Evolutionary conservation across 1,284 basidiomycete species (phyloP), one percentile per base, ranked within the genome.

Genomic region (Trichosporon coremiiforme): DNA sequence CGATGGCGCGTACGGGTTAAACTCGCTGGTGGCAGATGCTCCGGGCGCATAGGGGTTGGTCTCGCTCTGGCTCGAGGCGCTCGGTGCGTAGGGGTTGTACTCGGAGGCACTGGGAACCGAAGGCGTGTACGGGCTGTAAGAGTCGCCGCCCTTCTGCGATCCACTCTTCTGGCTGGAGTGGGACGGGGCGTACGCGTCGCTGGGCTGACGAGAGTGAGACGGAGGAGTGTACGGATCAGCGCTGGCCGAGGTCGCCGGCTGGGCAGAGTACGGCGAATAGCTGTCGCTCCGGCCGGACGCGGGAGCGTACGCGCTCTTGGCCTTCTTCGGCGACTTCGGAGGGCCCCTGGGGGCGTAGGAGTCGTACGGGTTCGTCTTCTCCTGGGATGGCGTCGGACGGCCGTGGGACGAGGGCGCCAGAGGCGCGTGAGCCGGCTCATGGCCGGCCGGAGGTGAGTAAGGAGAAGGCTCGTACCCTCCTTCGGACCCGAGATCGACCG

Each of bases 51-150:
- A 20, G 4, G 8, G 62, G 13, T 64, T n/a, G 35, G 62, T 4
- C 6, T 64, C 35, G 5, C 22, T 15, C 15, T 31, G 62, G 20
- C 38, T 64, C 31, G 57, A 12, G 57, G 57, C 31, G 29, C 65
- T 66, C 15, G 68, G 62, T 9, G 65, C 69, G 20, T 70, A 70
- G 5, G 69, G 69, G 36, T 70, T 70, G 66, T 70, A 70, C 36
- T 60, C 57, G 17, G 29, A 15, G 4, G 10, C 17, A 12, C 57
- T 60, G 5, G 57, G 20, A 5, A 38, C 20, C 12, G 22, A 45
- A 10, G 64, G 68, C 25, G 53, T 22, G 38, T 65, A 68, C n/a
- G 68, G 53, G 29, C 25, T 65, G 41, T 62, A 62, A 10, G 57
- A 33, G 31, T 60, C 57, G 13, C 57, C 29, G 29, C 29, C 29